phyloP scores from a whole-genome alignment of 2,329 filamentous ascomycete species.

The Blastomyces percursus region DNA sequence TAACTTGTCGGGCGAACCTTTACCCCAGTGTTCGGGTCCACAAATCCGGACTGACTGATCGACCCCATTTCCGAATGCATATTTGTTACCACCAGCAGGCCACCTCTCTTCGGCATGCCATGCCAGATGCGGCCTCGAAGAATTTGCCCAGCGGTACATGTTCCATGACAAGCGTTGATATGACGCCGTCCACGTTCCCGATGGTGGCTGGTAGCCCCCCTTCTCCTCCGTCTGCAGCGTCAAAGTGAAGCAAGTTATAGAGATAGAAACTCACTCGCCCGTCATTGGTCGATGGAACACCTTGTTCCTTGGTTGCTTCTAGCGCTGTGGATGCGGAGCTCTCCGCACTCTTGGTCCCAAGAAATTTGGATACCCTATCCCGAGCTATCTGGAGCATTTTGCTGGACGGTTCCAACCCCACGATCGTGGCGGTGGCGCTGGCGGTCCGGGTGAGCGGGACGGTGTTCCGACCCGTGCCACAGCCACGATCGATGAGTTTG shows the following conservation, averaged over 20 bases:
- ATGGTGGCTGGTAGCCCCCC: slow-evolving; percentile 15
- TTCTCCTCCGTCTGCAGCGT: background rate
- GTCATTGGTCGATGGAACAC: background rate
- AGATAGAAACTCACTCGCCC: slow-evolving; percentile 14
- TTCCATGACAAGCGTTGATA: slow-evolving; percentile 55
- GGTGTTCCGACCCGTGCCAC: slow-evolving; percentile 55
- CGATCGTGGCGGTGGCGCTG: slow-evolving; percentile 26
- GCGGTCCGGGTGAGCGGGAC: slow-evolving; percentile 34
- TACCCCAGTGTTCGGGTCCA: slow-evolving; percentile 40
- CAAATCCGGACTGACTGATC: slow-evolving; percentile 51
- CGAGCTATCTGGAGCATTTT: slow-evolving; percentile 48
- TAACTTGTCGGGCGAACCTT: slow-evolving; percentile 53
- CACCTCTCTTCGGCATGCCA: slow-evolving; percentile 38
- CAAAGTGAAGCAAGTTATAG: slow-evolving; percentile 31
- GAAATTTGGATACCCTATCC: slow-evolving; percentile 22
- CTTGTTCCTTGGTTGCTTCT: background rate
- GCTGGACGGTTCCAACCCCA: slow-evolving; percentile 47
- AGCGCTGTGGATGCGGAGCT: background rate
- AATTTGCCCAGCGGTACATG: slow-evolving; percentile 50
- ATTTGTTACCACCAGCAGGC: slow-evolving; percentile 51
- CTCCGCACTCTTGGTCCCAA: background rate
- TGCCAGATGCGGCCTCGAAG: slow-evolving; percentile 38
- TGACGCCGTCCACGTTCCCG: slow-evolving; percentile 34
- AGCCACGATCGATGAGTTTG: slow-evolving; percentile 51
- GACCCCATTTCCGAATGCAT: slow-evolving; percentile 57